Conservation (phyloP, 2,329 filamentous ascomycete species). For the Xylaria sp. region DNA sequence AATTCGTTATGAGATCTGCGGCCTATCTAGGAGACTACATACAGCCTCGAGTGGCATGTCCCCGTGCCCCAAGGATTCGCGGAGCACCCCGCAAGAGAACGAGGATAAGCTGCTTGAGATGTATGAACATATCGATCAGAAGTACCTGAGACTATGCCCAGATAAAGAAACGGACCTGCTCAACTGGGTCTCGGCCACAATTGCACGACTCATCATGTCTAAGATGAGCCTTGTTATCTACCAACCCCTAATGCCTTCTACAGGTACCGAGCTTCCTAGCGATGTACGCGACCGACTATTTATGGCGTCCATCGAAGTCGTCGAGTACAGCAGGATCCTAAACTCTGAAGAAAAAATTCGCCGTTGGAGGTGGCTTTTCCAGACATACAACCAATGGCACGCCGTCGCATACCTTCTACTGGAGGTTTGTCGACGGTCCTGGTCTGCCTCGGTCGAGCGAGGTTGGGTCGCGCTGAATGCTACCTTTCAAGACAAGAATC, state of each 20-base stretch:
- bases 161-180: slow-evolving; percentile 57
- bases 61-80: slow-evolving; percentile 48
- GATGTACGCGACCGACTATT: slow-evolving; percentile 59
- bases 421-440: slow-evolving; percentile 61
- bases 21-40: slow-evolving; percentile 55
- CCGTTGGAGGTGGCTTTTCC: slow-evolving; percentile 69
- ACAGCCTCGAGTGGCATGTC: slow-evolving; percentile 51
- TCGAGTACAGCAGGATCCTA: slow-evolving; percentile 66
- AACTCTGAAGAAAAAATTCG: slow-evolving; percentile 60
- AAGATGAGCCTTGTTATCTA: slow-evolving; percentile 67
- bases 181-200: slow-evolving; percentile 63
- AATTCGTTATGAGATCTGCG: slow-evolving; percentile 58
- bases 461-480: slow-evolving; percentile 60
- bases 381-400: slow-evolving; percentile 70
- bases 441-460: slow-evolving; percentile 62
- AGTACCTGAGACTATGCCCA: slow-evolving; percentile 63
- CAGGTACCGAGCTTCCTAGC: slow-evolving; percentile 52
- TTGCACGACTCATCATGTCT: slow-evolving; percentile 62
- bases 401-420: slow-evolving; percentile 67
- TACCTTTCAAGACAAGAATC: slow-evolving; percentile 53
- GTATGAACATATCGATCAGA: slow-evolving; percentile 61
- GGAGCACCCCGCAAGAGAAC: slow-evolving; percentile 56
- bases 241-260: slow-evolving; percentile 60
- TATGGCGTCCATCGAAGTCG: slow-evolving; percentile 63
- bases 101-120: slow-evolving; percentile 59